These are phyloP conservation scores for Lomentospora prolificans DNA, from an alignment of 2,329 filamentous ascomycete species.

Conservation along the genomic window DNA sequence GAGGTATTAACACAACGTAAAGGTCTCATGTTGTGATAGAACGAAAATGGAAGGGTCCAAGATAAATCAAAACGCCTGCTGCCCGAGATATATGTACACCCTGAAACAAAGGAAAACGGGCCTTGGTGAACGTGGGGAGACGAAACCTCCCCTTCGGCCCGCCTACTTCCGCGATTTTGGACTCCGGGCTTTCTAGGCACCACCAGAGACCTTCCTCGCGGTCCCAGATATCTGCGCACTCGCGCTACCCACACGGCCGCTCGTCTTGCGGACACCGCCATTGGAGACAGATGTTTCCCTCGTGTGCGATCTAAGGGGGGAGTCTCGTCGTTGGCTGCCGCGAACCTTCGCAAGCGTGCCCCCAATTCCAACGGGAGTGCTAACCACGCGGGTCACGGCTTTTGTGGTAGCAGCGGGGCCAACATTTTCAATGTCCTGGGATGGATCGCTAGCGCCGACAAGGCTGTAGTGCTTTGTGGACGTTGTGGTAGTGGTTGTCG, in stretches of 20 bases:
- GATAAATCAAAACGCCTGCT: neutral
- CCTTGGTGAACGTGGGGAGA: neutral
- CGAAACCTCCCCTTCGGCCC: neutral
- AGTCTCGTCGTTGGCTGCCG: constrained; percentile 31
- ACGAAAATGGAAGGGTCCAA: constrained; percentile 1
- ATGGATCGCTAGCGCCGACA: constrained; percentile 54
- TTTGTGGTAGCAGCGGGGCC: constrained; percentile 39
- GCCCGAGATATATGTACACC: neutral
- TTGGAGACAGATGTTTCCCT: constrained; percentile 13
- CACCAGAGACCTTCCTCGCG: constrained; percentile 42
- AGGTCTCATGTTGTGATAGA: neutral
- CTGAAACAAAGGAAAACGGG: neutral
- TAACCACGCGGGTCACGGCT: constrained; percentile 43
- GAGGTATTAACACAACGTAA: constrained; percentile 3
- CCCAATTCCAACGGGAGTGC: constrained; percentile 27
- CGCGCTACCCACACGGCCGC: constrained; percentile 53
- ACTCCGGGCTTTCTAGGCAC: constrained; percentile 1
- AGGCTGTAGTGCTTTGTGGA: constrained; percentile 40
- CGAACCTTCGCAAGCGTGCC: constrained; percentile 56
- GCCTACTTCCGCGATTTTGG: neutral
- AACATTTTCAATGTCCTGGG: constrained; percentile 63
- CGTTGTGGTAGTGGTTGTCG: constrained; percentile 37
- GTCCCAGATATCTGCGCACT: constrained; percentile 34
- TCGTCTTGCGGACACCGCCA: constrained; percentile 53
- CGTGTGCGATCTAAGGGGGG: constrained; percentile 41